Conservation (phyloP, 2,329 filamentous ascomycete genomes). For the Teratosphaeria zuluensis region DNA sequence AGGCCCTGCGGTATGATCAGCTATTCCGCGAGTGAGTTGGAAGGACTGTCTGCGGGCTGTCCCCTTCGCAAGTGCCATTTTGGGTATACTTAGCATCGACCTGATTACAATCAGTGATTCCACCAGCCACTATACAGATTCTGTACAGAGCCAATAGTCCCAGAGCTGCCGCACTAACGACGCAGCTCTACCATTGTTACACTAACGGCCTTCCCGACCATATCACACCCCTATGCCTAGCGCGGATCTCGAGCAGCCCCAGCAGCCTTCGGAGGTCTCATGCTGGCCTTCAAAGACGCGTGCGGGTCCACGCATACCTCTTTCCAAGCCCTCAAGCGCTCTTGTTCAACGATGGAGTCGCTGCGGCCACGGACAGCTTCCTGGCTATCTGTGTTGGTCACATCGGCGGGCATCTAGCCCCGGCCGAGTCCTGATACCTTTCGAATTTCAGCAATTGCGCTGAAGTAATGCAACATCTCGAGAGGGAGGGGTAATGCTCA, state of each 20-base stretch:
- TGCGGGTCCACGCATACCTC: background rate
- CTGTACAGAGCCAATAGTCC: background rate
- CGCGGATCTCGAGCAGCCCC: background rate
- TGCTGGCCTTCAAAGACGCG: background rate
- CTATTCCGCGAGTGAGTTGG: background rate
- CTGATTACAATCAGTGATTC: background rate
- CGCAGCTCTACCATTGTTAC: background rate
- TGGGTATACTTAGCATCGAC: background rate
- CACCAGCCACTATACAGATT: background rate
- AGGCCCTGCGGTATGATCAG: background rate
- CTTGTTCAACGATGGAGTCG: background rate
- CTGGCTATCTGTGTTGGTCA: background rate
- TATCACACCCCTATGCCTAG: background rate
- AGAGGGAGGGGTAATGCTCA: conserved; percentile 5
- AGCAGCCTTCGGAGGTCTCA: background rate
- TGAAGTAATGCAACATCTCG: background rate
- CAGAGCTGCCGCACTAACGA: background rate
- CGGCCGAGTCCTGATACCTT: background rate
- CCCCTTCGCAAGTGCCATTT: background rate
- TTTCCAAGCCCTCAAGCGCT: background rate
- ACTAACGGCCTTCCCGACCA: background rate
- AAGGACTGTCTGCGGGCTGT: background rate
- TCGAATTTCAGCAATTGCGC: background rate
- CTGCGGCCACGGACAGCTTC: background rate
- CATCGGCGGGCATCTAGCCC: background rate